Evolutionary conservation across 2,329 filamentous ascomycete genomes (phyloP).

Genomic region (Alternaria infectoria): DNA sequence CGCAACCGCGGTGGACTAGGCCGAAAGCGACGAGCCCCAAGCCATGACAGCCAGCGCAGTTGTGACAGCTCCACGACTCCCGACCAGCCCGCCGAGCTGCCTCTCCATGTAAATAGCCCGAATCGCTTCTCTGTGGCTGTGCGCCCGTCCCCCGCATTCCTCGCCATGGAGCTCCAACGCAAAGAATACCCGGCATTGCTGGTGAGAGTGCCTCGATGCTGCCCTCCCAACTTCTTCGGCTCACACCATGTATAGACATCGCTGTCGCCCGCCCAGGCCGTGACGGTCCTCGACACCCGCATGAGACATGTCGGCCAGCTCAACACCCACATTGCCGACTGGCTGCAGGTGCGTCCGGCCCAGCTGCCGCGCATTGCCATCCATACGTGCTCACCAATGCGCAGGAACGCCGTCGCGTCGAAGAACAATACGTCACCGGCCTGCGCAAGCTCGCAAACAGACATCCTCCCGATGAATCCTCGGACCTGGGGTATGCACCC

Average conservation of each 20-base stretch:
- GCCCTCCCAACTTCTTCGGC: conserved; percentile 25
- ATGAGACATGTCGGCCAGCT: conserved; percentile 84
- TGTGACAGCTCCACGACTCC: conserved; percentile 40
- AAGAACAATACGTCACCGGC: conserved; percentile 85
- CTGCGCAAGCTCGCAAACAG: conserved; percentile 80
- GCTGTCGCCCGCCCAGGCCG: conserved; percentile 82
- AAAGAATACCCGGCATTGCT: conserved; percentile 93
- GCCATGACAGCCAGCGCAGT: conserved; percentile 39
- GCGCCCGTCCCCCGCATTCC: conserved; percentile 25
- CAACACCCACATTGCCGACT: conserved; percentile 93
- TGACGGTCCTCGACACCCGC: conserved; percentile 81
- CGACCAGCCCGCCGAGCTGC: conserved; percentile 29
- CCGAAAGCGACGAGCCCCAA: conserved; percentile 31
- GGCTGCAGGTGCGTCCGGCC: conserved; percentile 78
- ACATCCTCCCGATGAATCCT: conserved; percentile 74
- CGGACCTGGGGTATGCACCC: conserved; percentile 80
- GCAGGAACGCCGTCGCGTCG: conserved; percentile 89
- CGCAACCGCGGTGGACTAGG: conserved; percentile 21
- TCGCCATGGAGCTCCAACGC: conserved; percentile 70
- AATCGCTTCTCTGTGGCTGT: conserved; percentile 32
- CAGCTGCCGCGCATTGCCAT: conserved; percentile 3
- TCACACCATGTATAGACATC: conserved; percentile 65
- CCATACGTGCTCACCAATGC: conserved; percentile 28
- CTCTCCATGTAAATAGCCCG: conserved; percentile 40
- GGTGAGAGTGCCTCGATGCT: conserved; percentile 60